Evolutionary conservation across 2,329 filamentous ascomycete species (phyloP), one percentile per base, ranked within the genome.

Genomic region (Lasiodiplodia gonubiensis): DNA sequence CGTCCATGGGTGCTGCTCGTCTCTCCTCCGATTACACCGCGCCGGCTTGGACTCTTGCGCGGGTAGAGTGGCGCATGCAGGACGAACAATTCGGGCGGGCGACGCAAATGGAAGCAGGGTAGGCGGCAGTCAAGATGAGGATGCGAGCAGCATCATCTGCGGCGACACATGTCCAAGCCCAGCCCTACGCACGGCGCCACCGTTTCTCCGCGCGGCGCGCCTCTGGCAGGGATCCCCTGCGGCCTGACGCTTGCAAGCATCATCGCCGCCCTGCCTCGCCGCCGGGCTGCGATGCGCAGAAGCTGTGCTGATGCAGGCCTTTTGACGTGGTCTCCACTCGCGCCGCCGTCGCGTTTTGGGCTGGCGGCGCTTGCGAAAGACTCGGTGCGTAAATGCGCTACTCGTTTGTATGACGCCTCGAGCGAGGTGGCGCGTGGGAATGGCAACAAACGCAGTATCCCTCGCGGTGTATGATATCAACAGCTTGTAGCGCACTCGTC

Each of bases 1-100:
- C 89, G 81, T 92, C 90, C 90, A 92, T 92, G 67, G 54, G 54
- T 60, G 42, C 35, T 51, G 39, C 35, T 53, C 30, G 30, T 18
- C n/a, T 51, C 37, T 55, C 63, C 51, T 66, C 64, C 64, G 55
- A 66, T 57, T 66, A 59, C 42, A 66, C 64, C 64, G 37, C 64
- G 42, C 64, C 64, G 23, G 49, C 23, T n/a, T 30, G 55, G 48
- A 42, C 21, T 30, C 51, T 51, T 16, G 35, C 8, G 52, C 18
- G 23, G 30, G 35, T 21, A 18, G n/a, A 27, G 39, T 39, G 48
- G 57, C 66, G 65, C 65, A 67, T 67, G 65, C 54, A 67, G 65
- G 42, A 61, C 25, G 49, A 67, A 7, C 8, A 30, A 33, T 42
- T 46, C 23, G 42, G 54, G 46, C 51, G 54, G 54, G 65, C 30